These are phyloP conservation scores for Pisolithus marmoratus DNA, from an alignment of 768 basidiomycete genomes.

Conservation along the genomic window DNA sequence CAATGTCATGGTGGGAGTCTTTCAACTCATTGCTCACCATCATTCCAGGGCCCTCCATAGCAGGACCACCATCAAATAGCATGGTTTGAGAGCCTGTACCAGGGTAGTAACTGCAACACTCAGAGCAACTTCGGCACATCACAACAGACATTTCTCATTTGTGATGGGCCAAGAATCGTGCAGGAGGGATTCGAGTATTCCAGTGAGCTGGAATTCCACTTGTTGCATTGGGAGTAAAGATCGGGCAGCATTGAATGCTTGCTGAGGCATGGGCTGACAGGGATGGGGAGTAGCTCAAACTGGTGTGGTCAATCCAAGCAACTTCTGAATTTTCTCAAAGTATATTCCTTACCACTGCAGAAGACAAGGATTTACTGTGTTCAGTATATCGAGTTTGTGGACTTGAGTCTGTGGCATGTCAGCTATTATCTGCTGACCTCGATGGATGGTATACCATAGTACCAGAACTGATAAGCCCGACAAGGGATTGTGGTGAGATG, in stretches of 20 bases:
- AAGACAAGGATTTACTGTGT: constrained; percentile 97
- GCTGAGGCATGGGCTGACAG: constrained; percentile 74
- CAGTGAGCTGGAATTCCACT: constrained; percentile 93
- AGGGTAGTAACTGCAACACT: constrained; percentile 88
- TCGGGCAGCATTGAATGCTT: constrained; percentile 77
- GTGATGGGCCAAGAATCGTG: constrained; percentile 98
- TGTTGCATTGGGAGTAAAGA: constrained; percentile 91
- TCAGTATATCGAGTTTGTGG: constrained; percentile 96
- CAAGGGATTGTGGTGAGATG: constrained; percentile 89
- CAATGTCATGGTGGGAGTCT: constrained; percentile 98
- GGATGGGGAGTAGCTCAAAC: constrained; percentile 84
- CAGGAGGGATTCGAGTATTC: constrained; percentile 79
- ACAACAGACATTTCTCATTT: constrained; percentile 84
- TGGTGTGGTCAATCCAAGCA: constrained; percentile 78
- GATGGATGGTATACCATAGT: constrained; percentile 70
- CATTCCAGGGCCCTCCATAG: constrained; percentile 97
- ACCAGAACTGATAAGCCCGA: constrained; percentile 93
- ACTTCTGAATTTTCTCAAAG: constrained; percentile 94
- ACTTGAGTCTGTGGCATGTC: constrained; percentile 73
- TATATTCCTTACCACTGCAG: constrained; percentile 95
- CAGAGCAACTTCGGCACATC: constrained; percentile 93
- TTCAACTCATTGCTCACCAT: constrained; percentile 93
- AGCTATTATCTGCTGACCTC: neutral
- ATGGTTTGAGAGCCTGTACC: constrained; percentile 95
- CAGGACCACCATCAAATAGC: constrained; percentile 92